These are phyloP conservation scores for Sonneratia alba DNA, from an alignment of 345 rosid genomes.

Conservation along the genomic window DNA sequence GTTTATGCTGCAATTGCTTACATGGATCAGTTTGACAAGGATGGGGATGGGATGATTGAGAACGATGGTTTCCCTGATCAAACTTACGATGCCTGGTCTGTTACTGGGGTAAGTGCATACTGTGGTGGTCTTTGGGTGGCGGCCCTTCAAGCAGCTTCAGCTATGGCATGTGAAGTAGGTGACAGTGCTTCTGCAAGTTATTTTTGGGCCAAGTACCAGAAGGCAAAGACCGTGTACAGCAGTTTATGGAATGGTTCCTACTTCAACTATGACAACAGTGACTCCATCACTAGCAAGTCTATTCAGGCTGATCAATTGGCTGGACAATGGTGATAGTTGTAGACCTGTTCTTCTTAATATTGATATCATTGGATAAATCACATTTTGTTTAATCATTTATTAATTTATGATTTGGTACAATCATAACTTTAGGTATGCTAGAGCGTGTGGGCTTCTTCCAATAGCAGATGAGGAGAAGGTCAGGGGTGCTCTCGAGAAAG, in stretches of 20 bases:
- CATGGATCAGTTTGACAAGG: conserved; percentile 87
- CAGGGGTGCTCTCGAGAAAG: conserved; percentile 51
- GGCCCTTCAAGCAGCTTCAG: conserved; percentile 91
- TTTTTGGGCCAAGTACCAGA: conserved; percentile 73
- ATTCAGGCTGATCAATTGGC: conserved; percentile 98
- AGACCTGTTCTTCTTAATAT: neutral
- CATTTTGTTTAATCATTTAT: neutral
- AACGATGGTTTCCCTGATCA: conserved; percentile 96
- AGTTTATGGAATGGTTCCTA: conserved; percentile 91
- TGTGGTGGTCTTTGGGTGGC: conserved; percentile 95
- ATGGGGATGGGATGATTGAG: conserved; percentile 92
- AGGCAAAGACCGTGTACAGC: conserved; percentile 60
- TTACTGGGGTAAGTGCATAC: conserved; percentile 77
- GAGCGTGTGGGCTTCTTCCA: conserved; percentile 71
- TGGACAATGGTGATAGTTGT: conserved; percentile 62
- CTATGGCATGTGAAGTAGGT: conserved; percentile 68
- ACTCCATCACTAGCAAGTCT: conserved; percentile 51
- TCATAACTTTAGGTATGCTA: conserved; percentile 68
- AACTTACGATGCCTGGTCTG: conserved; percentile 96
- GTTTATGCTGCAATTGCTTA: conserved; percentile 82
- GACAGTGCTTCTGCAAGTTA: conserved; percentile 61
- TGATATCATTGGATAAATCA: neutral
- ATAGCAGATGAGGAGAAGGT: conserved; percentile 65
- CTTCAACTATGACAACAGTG: conserved; percentile 68
- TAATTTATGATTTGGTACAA: neutral